Evolutionary conservation across 305 asterid genomes (phyloP), one percentile per base, ranked within the genome.

Genomic region (Rubia peregrina): DNA sequence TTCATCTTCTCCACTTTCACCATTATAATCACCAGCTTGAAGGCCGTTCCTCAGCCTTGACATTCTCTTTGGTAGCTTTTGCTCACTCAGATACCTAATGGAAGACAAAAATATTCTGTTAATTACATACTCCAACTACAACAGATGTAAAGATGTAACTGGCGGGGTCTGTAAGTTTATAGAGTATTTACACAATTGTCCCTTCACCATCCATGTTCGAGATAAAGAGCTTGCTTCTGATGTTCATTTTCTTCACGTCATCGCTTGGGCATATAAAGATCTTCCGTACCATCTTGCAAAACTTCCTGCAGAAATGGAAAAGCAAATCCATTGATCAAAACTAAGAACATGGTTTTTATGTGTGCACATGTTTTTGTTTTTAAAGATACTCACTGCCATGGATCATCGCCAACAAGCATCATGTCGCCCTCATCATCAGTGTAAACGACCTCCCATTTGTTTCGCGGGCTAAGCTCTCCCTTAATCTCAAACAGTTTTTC

Each of bases 331-430:
- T 8, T 63, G 26, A 24, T 53, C 2, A 2, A n/a, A 53, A 53
- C 60, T 53, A n/a, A 26, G 6, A 55, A 66, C 64, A 57, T 19
- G 19, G 65, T 13, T 68, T 67, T 33, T 5, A 16, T 38, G 41
- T 38, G 41, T 38, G 41, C 41, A 6, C 4, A 0, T 38, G 41
- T 5, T 38, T 38, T 74, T 71, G 70, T 22, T 62, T n/a, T 42
- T 5, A 22, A 43, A 73, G 76, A 65, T 63, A 83, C 96, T 84
- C 78, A 92, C 98, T 53, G 77, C 96, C 98, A 92, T 30, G 96
- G 98, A 75, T 92, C 96, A 71, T 92, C 96, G 1, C 98, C 98
- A 57, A 92, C 85, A 7, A 92, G 96, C 98, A 92, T 92, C 88
- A 85, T 85, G 71, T 92, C 96, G 9, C 91, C 98, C 74, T 92